Base-by-base conservation (phyloP, 2,329 filamentous ascomycete species). In the Claviceps fusiformis region DNA sequence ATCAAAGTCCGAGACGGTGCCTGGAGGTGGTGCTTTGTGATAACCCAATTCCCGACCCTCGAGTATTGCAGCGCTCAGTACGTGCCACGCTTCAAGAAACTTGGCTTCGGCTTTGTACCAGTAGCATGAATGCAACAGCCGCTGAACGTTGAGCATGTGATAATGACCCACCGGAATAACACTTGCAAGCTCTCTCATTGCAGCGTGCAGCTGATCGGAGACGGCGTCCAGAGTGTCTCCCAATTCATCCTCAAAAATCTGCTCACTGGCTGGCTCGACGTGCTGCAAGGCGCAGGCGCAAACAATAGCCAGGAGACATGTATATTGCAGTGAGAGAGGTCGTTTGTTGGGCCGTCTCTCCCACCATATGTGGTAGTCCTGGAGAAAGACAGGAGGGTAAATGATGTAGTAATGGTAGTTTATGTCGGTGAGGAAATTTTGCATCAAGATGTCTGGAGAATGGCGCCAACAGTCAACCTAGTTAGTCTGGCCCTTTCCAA, bases 371-470 rank as follows among this genome's bases (percentile, higher is more conserved):
- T 67, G 59, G 44, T 68, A 68, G 29, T 67, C 61, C 10, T 60
- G 57, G 19, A 64, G 49, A 48, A 68, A 68, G 8, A 58, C 54
- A 9, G 63, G 59, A n/a, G 63, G 62, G 50, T 67, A 65, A 50
- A 68, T 62, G 54, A 68, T 63, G 59, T 67, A 66, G 57, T 68
- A 68, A 55, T 68, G 65, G 24, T 61, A 65, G 50, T 68, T 68
- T 53, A 67, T 62, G 33, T 64, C 63, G 35, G 58, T 57, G 52
- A 66, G 57, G 49, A 68, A 68, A 35, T 60, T 61, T 29, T 63
- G 59, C 3, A 68, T 60, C 2, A 68, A 58, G 2, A 59, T 54
- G 52, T 68, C 65, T 68, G 54, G 11, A n/a, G 11, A 33, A 13
- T 29, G n/a, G 50, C 35, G 41, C 24, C 24, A 24, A 35, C 46